phyloP scores from a whole-genome alignment of 192 early-diverging fungal species.

The Mortierella hygrophila region DNA sequence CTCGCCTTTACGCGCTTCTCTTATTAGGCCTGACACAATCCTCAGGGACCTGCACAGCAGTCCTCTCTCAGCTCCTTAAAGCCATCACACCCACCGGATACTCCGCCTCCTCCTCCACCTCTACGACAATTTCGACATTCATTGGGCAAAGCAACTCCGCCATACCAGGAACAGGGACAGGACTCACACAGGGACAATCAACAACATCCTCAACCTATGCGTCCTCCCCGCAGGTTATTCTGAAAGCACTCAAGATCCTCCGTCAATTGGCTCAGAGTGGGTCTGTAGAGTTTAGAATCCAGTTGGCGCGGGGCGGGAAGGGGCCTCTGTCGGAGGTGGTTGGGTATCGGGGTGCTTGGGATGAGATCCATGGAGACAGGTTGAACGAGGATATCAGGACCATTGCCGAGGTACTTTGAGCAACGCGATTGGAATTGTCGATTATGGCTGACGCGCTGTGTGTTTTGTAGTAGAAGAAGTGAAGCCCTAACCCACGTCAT shows the following conservation, averaged over 20 bases:
- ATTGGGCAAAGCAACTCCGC: background rate
- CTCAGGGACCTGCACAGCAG: conserved; percentile 21
- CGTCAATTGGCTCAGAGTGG: conserved; percentile 47
- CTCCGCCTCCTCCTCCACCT: background rate
- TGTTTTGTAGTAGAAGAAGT: background rate
- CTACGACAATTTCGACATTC: background rate
- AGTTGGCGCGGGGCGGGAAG: conserved; percentile 33
- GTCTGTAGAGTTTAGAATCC: conserved; percentile 32
- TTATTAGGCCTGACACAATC: conserved; percentile 32
- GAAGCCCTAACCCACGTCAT: background rate
- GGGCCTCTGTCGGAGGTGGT: conserved; percentile 21
- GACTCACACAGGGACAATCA: background rate
- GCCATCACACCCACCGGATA: conserved; percentile 20
- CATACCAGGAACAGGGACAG: background rate
- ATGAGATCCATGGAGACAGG: conserved; percentile 48
- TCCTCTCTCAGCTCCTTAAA: conserved; percentile 40
- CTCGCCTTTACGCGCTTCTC: background rate
- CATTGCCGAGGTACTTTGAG: conserved; percentile 26
- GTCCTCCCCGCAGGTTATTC: conserved; percentile 32
- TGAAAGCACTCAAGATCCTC: conserved; percentile 52
- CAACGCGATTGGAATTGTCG: no score
- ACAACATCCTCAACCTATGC: conserved; percentile 15
- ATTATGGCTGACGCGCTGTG: background rate
- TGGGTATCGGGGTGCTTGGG: conserved; percentile 41
- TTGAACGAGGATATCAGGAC: conserved; percentile 37